phyloP scores from a whole-genome alignment of 2,329 filamentous ascomycete genomes.

The Calonectria hongkongensis region DNA sequence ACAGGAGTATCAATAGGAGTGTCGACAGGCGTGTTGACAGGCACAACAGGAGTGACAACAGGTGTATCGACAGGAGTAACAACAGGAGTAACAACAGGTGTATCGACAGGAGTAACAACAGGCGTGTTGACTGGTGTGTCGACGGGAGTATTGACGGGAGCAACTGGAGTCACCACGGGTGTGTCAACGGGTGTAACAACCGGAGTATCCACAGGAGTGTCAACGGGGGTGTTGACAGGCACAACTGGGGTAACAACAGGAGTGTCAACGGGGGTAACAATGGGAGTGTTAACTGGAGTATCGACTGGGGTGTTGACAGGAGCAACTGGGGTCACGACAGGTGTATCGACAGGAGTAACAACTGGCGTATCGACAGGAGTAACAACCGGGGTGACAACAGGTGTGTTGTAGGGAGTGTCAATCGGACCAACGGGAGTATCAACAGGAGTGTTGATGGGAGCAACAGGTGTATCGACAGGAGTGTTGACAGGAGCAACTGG shows the following conservation, averaged over 20 bases:
- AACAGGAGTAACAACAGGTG: too few relatives aligned
- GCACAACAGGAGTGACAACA: neutral
- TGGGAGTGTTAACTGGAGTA: neutral
- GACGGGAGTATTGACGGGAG: too few relatives aligned
- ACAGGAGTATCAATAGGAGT: neutral
- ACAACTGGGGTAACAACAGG: too few relatives aligned
- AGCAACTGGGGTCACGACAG: neutral
- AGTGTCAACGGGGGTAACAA: neutral
- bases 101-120: too few relatives aligned
- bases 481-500: neutral
- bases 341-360: too few relatives aligned
- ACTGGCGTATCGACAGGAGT: too few relatives aligned
- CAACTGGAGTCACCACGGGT: neutral
- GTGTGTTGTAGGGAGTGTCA: too few relatives aligned
- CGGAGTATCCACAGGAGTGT: neutral
- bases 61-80: too few relatives aligned
- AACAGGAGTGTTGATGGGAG: too few relatives aligned
- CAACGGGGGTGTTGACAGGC: neutral
- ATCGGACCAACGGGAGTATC: neutral
- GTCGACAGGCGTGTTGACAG: neutral
- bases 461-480: too few relatives aligned
- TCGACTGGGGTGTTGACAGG: neutral
- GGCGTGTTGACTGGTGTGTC: too few relatives aligned
- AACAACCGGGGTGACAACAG: too few relatives aligned
- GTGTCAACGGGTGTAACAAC: neutral